Evolutionary conservation across 176 grass and related monocot genomes (phyloP).

Genomic region (Metroxylon sagu): DNA sequence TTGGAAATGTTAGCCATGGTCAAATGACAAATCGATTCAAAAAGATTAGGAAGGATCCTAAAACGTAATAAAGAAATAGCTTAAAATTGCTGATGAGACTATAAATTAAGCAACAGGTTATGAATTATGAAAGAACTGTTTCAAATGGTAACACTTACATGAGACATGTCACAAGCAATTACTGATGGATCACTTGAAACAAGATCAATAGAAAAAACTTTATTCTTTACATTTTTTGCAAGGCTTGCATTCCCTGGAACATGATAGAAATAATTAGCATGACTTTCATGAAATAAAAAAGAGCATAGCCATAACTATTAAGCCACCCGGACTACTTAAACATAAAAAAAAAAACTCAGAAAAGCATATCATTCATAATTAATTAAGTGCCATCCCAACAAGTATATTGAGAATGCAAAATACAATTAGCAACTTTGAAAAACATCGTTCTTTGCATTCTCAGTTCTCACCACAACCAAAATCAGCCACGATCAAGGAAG

Average conservation of each 20-base stretch:
- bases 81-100: too few relatives aligned
- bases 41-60: too few relatives aligned
- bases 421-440: constrained; percentile 1
- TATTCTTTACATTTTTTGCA: constrained; percentile 88
- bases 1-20: too few relatives aligned
- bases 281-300: background rate
- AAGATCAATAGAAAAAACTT: constrained; percentile 95
- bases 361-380: too few relatives aligned
- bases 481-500: constrained; percentile 80
- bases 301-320: background rate
- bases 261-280: background rate
- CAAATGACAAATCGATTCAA: too few relatives aligned
- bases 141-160: constrained; percentile 42
- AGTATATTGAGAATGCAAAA: too few relatives aligned
- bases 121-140: constrained; percentile 1
- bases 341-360: constrained; percentile 1
- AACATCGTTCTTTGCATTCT: constrained; percentile 9
- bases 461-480: constrained; percentile 91
- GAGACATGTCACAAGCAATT: constrained; percentile 96
- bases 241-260: constrained; percentile 58
- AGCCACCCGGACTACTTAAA: background rate
- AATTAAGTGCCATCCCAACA: too few relatives aligned
- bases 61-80: too few relatives aligned
- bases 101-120: too few relatives aligned
- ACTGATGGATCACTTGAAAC: constrained; percentile 81